Evolutionary conservation across 2,329 filamentous ascomycete species (phyloP), one percentile per base, ranked within the genome.

Genomic region (Cryphonectria naterciae): DNA sequence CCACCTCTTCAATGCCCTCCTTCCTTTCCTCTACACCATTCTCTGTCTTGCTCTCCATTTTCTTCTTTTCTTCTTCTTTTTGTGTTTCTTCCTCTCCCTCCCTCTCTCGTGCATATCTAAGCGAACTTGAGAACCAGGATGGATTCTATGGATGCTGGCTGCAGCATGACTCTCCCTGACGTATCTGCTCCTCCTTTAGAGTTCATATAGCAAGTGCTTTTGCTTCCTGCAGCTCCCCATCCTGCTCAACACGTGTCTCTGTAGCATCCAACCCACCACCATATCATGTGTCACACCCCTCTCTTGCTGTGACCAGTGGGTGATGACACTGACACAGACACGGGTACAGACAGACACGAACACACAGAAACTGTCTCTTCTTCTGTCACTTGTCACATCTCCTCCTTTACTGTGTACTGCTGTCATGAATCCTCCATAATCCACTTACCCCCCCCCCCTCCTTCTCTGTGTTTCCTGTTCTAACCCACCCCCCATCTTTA

Each of bases 191-290:
- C 43, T 46, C 43, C 41, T 46, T 60, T 22, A 61, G 15, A 25
- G 52, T 28, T 56, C 52, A 28, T 28, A 17, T 17, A 15, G 13
- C 25, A 32, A 2, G 52, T 13, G 58, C 10, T 61, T 61, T 61
- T 61, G 43, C 32, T 39, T 37, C 32, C 58, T 39, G 32, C 58
- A 61, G 58, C 58, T 61, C 25, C 32, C 58, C 17, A n/a, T 25
- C 35, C 19, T 39, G 58, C 58, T 39, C 58, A 39, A 35, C 58
- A 61, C 58, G 58, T 39, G 58, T n/a, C 58, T 39, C 32, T 32
- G 58, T 39, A 22, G 58, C 22, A 61, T 61, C 58, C 19, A 39
- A 32, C 17, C 32, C 54, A 54, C 54, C 25, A 32, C 54, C 25
- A 32, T 32, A 32, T 28, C 58, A 15, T 19, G 58, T 58, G 28